Percentiles rank a stretch among this genome's conserved stretches.
Conservation (phyloP, 345 rosid genomes). For the Jatropha curcas region DNA sequence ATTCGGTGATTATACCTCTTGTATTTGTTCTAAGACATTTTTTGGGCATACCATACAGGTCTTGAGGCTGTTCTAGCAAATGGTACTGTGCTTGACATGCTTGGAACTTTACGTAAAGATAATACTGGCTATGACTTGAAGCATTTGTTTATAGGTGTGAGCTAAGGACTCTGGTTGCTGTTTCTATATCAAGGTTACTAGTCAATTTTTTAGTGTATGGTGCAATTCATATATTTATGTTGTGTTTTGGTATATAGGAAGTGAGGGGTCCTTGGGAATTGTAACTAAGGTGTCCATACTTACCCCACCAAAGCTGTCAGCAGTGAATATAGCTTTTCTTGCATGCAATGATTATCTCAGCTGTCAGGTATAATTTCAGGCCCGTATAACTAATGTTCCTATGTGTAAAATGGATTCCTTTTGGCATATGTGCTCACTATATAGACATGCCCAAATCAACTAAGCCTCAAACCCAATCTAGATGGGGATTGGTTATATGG, state of each 20-base stretch:
- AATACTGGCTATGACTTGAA: slow-evolving; percentile 95
- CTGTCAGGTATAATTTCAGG: slow-evolving; percentile 65
- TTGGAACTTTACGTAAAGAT: slow-evolving; percentile 90
- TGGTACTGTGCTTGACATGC: slow-evolving; percentile 91
- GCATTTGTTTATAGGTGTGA: slow-evolving; percentile 88
- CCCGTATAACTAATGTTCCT: slow-evolving; percentile 11
- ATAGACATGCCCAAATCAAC: background rate
- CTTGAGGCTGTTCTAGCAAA: slow-evolving; percentile 89
- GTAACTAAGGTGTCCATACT: slow-evolving; percentile 91
- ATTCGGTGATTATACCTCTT: background rate
- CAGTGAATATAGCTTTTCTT: slow-evolving; percentile 83
- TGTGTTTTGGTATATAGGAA: slow-evolving; percentile 50
- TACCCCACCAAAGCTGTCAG: slow-evolving; percentile 78
- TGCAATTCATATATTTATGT: slow-evolving; percentile 13
- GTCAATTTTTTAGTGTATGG: slow-evolving; percentile 4
- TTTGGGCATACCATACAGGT: slow-evolving; percentile 45
- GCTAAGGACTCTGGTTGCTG: background rate
- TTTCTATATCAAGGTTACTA: slow-evolving; percentile 8
- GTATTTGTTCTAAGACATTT: background rate
- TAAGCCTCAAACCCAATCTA: background rate
- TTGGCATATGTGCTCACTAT: background rate
- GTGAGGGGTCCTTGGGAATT: slow-evolving; percentile 96
- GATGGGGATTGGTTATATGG: background rate
- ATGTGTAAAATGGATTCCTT: background rate
- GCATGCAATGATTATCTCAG: slow-evolving; percentile 81